Percentiles rank a stretch among this genome's conserved stretches.
These are phyloP conservation scores for Nemania bipapillata DNA, from an alignment of 2,329 filamentous ascomycete species.

Conservation along the genomic window DNA sequence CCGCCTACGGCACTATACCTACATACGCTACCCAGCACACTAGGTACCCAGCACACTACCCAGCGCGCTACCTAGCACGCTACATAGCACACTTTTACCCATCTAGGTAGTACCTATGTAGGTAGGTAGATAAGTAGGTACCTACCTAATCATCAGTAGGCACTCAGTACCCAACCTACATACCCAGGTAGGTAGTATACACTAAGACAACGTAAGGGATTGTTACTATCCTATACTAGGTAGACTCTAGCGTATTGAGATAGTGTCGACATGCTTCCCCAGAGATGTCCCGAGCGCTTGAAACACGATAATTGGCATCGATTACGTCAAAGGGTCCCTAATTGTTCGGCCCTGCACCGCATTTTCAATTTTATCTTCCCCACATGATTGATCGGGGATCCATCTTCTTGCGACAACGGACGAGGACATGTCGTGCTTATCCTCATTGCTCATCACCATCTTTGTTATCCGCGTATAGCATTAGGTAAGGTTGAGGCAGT, in stretches of 20 bases:
- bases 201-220: background rate
- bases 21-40: slow-evolving; percentile 12
- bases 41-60: no score
- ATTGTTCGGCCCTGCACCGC: slow-evolving; percentile 16
- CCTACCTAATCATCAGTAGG: background rate
- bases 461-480: background rate
- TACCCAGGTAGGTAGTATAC: no score
- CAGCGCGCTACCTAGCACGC: no score
- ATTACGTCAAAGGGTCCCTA: slow-evolving; percentile 35
- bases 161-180: background rate
- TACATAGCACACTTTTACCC: slow-evolving; percentile 11
- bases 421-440: slow-evolving; percentile 28
- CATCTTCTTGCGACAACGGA: slow-evolving; percentile 32
- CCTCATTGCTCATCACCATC: slow-evolving; percentile 20
- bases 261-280: slow-evolving; percentile 25
- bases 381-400: slow-evolving; percentile 21
- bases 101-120: background rate
- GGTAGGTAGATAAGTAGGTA: background rate
- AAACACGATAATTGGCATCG: slow-evolving; percentile 26
- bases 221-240: background rate
- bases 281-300: slow-evolving; percentile 27
- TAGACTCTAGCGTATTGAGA: background rate
- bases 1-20: background rate
- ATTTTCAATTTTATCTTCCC: slow-evolving; percentile 29
- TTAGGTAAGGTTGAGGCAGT: no score